Evolutionary conservation across 2,329 filamentous ascomycete genomes (phyloP).

Genomic region (Sporothrix variecibatus): DNA sequence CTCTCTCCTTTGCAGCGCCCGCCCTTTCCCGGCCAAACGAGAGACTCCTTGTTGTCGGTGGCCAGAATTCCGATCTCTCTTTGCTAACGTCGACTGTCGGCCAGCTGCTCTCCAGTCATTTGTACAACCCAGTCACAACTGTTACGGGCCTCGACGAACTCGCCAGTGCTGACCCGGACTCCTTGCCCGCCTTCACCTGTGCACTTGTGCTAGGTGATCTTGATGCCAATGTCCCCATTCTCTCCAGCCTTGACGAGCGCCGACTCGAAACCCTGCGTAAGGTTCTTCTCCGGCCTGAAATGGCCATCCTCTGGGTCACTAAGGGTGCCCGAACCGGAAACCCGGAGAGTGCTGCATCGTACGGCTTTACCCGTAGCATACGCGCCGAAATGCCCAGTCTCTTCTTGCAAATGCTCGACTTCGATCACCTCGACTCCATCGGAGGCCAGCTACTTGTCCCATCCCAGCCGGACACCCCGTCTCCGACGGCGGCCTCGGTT

Average conservation of each 20-base stretch:
- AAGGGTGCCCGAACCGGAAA: slow-evolving; percentile 30
- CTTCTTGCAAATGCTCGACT: slow-evolving; percentile 38
- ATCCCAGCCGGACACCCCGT: background rate
- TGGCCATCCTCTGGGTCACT: slow-evolving; percentile 40
- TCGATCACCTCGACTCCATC: slow-evolving; percentile 31
- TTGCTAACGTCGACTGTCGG: background rate
- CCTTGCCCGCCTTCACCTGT: slow-evolving; percentile 34
- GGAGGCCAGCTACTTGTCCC: slow-evolving; percentile 1
- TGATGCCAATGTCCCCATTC: slow-evolving; percentile 36
- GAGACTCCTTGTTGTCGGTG: slow-evolving; percentile 7
- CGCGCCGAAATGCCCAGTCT: slow-evolving; percentile 39
- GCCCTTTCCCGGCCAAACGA: background rate
- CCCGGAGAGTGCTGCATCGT: slow-evolving; percentile 37
- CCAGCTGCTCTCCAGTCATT: background rate
- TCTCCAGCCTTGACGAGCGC: slow-evolving; percentile 40
- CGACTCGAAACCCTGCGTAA: slow-evolving; percentile 35
- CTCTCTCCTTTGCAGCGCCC: background rate
- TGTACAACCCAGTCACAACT: background rate
- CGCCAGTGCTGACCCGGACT: background rate
- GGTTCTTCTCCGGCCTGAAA: slow-evolving; percentile 35
- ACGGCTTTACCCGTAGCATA: slow-evolving; percentile 40
- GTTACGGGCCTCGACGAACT: slow-evolving; percentile 35
- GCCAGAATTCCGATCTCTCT: background rate
- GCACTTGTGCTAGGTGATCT: slow-evolving; percentile 43
- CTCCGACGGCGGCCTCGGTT: background rate